phyloP scores from a whole-genome alignment of 1,284 basidiomycete genomes.

The Boletus albobrunnescens region DNA sequence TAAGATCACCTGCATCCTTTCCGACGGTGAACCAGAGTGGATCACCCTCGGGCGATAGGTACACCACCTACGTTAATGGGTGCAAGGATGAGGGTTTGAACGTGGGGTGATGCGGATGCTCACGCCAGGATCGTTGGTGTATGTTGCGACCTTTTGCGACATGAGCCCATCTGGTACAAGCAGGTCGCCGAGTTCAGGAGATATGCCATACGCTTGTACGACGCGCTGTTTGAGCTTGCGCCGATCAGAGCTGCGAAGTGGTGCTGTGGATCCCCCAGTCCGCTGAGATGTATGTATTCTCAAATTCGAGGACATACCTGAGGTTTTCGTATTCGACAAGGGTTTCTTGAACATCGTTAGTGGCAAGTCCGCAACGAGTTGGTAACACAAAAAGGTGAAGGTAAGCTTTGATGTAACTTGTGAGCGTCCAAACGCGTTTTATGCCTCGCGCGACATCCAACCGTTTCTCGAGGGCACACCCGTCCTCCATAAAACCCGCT shows the following conservation, averaged over 20 bases:
- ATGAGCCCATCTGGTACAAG: slow-evolving; percentile 70
- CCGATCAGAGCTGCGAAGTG: slow-evolving; percentile 65
- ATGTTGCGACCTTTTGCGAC: slow-evolving; percentile 61
- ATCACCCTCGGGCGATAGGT: slow-evolving; percentile 66
- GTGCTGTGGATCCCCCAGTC: slow-evolving; percentile 40
- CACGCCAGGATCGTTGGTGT: slow-evolving; percentile 61
- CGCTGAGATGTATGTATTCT: too few species aligned
- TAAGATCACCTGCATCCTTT: slow-evolving; percentile 58
- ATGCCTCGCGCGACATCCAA: slow-evolving; percentile 93
- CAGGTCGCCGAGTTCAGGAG: slow-evolving; percentile 52
- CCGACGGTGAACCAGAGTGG: slow-evolving; percentile 82
- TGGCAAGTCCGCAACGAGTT: neutral
- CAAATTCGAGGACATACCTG: slow-evolving; percentile 40
- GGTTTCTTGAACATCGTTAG: slow-evolving; percentile 72
- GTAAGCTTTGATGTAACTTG: too few species aligned
- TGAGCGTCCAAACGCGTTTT: too few species aligned
- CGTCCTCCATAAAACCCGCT: slow-evolving; percentile 60
- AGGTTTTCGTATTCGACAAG: slow-evolving; percentile 61
- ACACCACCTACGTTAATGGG: slow-evolving; percentile 44
- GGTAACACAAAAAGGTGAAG: too few species aligned
- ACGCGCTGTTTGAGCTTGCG: slow-evolving; percentile 64
- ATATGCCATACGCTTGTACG: slow-evolving; percentile 43
- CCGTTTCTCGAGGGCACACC: slow-evolving; percentile 73
- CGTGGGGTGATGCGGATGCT: slow-evolving; percentile 22
- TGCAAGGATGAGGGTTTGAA: neutral